phyloP scores from a whole-genome alignment of 371 early-diverging fungal genomes.

The Mortierella polycephala region DNA sequence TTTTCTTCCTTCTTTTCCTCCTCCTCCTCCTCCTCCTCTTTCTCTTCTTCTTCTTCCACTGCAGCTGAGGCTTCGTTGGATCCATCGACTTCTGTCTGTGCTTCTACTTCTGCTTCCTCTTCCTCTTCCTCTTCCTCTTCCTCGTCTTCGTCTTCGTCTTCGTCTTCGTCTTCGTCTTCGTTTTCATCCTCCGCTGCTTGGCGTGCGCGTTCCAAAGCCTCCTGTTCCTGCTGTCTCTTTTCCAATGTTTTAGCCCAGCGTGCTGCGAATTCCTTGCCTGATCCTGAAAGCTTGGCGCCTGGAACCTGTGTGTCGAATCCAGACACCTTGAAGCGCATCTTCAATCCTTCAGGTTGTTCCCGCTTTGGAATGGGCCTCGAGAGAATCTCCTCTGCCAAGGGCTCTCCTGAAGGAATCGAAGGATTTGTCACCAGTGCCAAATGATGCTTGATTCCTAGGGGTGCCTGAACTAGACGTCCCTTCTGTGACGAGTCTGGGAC shows the following conservation, averaged over 20 bases:
- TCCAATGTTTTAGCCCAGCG: conserved; percentile 35
- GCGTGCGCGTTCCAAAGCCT: conserved; percentile 24
- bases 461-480: conserved; percentile 44
- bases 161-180: conserved; percentile 13
- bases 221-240: conserved; percentile 21
- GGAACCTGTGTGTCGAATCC: conserved; percentile 42
- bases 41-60: conserved; percentile 3
- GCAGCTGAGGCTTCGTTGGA: neutral
- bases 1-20: conserved; percentile 2
- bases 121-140: conserved; percentile 4
- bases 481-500: conserved; percentile 35
- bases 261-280: conserved; percentile 47
- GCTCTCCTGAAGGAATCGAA: conserved; percentile 36
- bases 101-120: neutral
- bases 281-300: conserved; percentile 32
- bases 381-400: conserved; percentile 47
- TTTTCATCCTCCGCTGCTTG: conserved; percentile 11
- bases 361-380: conserved; percentile 36
- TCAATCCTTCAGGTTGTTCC: conserved; percentile 44
- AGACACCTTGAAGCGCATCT: conserved; percentile 40
- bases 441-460: conserved; percentile 30
- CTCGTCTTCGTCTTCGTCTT: conserved; percentile 10
- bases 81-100: no score
- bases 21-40: conserved; percentile 9
- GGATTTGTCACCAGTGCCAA: conserved; percentile 38